Conservation (phyloP, 495 filamentous ascomycete species). For the Talaromyces ruber region DNA sequence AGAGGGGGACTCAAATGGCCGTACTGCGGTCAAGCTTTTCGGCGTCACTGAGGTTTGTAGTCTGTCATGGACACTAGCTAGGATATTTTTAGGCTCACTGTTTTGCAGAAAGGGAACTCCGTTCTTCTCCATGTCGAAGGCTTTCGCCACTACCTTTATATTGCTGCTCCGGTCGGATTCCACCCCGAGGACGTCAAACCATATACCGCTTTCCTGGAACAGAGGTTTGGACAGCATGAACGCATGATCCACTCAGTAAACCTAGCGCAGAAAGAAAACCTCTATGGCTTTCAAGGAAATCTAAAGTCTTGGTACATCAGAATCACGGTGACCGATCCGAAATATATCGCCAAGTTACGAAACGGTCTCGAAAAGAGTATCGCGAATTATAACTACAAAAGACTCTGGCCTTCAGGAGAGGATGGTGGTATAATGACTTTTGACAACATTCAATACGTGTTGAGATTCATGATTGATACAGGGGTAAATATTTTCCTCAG, state of each 20-base stretch:
- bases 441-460: constrained; percentile 88
- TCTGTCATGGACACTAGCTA: not conserved
- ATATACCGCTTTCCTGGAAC: constrained; percentile 71
- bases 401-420: constrained; percentile 71
- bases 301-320: constrained; percentile 87
- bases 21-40: constrained; percentile 76
- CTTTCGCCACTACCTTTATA: constrained; percentile 94
- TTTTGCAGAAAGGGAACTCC: constrained; percentile 58
- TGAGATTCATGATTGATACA: constrained; percentile 97
- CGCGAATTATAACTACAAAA: constrained; percentile 67
- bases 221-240: constrained; percentile 54
- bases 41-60: constrained; percentile 74
- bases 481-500: constrained; percentile 38
- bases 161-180: constrained; percentile 81
- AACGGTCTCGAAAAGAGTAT: constrained; percentile 60
- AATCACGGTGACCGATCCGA: constrained; percentile 84
- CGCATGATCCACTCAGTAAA: constrained; percentile 64
- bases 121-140: constrained; percentile 91
- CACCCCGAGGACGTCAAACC: constrained; percentile 53
- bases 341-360: constrained; percentile 64
- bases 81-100: constrained; percentile 8
- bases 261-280: constrained; percentile 74
- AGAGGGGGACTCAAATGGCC: constrained; percentile 72
- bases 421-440: constrained; percentile 68
- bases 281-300: constrained; percentile 90